Conservation (phyloP, 2,329 filamentous ascomycete species). For the Pseudogymnoascus pannorum region DNA sequence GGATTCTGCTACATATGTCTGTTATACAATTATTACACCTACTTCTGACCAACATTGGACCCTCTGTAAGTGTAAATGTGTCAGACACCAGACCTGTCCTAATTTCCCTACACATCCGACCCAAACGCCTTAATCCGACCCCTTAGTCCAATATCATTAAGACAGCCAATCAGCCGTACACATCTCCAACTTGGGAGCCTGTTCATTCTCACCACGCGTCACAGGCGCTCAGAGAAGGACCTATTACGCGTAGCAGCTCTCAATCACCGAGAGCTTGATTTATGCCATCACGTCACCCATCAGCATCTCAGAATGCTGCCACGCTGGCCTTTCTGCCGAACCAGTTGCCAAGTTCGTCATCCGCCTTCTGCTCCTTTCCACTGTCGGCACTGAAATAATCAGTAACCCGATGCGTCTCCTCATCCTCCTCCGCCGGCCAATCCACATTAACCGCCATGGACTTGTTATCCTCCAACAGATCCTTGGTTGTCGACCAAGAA, state of each 20-base stretch:
- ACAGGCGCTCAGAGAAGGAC: not conserved
- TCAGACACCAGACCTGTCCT: not conserved
- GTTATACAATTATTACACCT: not conserved
- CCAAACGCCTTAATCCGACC: not conserved
- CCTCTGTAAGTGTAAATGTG: not conserved
- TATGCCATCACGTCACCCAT: not conserved
- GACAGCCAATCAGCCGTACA: not conserved
- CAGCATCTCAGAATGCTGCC: conserved; percentile 23
- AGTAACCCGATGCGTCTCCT: conserved; percentile 61
- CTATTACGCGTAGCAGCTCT: not conserved
- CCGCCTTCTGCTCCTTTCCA: conserved; percentile 26
- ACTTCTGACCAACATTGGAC: not conserved
- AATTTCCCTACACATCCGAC: not conserved
- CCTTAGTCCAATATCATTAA: not conserved
- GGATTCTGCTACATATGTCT: not conserved
- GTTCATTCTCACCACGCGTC: not conserved
- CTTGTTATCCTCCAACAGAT: conserved; percentile 72
- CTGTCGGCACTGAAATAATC: conserved; percentile 55
- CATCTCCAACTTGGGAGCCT: not conserved
- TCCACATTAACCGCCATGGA: conserved; percentile 63
- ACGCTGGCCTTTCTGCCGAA: conserved; percentile 49
- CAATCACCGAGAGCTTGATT: not conserved
- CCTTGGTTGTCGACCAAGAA: conserved; percentile 92
- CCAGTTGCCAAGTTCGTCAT: conserved; percentile 66
- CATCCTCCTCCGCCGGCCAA: conserved; percentile 72